Evolutionary conservation across 805 yeast genomes (phyloP).

Genomic region (Cyberlindnera xishuangbannaensis): DNA sequence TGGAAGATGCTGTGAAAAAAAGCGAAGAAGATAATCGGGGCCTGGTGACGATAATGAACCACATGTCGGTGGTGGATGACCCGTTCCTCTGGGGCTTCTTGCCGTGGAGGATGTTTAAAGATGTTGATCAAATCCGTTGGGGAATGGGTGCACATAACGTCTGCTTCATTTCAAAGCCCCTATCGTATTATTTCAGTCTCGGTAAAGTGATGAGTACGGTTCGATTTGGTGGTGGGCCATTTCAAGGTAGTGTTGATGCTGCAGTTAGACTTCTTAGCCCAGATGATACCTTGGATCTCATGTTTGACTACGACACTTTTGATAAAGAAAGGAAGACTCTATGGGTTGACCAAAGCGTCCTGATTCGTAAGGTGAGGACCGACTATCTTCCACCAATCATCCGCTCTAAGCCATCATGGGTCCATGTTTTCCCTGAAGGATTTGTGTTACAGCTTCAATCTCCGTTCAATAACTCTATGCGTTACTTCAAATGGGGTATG

Average conservation of each 20-base stretch:
- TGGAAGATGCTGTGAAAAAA: slow-evolving; percentile 58
- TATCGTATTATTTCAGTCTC: slow-evolving; percentile 63
- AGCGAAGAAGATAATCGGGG: slow-evolving; percentile 68
- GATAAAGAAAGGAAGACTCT: slow-evolving; percentile 1
- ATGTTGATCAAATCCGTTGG: slow-evolving; percentile 77
- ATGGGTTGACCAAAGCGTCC: slow-evolving; percentile 15
- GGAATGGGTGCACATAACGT: slow-evolving; percentile 90
- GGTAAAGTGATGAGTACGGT: slow-evolving; percentile 87
- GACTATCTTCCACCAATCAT: slow-evolving; percentile 49
- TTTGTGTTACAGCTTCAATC: slow-evolving; percentile 80
- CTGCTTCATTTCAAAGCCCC: slow-evolving; percentile 58
- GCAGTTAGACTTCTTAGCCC: slow-evolving; percentile 75
- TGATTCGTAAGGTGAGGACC: slow-evolving; percentile 16
- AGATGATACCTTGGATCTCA: slow-evolving; percentile 51
- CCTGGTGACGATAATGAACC: slow-evolving; percentile 83
- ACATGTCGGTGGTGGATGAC: slow-evolving; percentile 87
- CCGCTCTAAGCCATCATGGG: slow-evolving; percentile 72
- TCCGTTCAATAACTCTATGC: slow-evolving; percentile 81
- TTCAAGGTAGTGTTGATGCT: slow-evolving; percentile 86
- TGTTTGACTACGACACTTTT: slow-evolving; percentile 27
- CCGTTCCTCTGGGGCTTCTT: slow-evolving; percentile 85
- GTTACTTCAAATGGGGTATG: slow-evolving; percentile 95
- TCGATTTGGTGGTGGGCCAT: slow-evolving; percentile 90
- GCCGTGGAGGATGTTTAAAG: slow-evolving; percentile 61
- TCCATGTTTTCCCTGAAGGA: slow-evolving; percentile 94